phyloP scores from a whole-genome alignment of 2,329 filamentous ascomycete genomes.

The Neurospora sp. region DNA sequence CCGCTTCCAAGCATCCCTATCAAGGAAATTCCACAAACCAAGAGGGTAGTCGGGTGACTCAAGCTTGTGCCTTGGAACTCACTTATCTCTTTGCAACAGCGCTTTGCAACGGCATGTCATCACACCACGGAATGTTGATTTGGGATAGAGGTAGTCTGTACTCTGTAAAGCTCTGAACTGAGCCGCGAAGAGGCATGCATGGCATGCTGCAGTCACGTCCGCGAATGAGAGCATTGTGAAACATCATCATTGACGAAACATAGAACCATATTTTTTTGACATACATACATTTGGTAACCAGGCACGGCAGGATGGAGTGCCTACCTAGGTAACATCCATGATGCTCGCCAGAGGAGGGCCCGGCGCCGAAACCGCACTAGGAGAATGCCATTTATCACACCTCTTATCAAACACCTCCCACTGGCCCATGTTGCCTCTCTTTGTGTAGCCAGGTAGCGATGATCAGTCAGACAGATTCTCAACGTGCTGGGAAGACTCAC shows the following conservation, averaged over 20 bases:
- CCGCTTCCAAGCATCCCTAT: background rate
- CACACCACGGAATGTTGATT: background rate
- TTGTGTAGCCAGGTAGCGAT: background rate
- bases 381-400: background rate
- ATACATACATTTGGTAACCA: background rate
- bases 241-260: background rate
- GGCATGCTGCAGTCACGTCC: background rate
- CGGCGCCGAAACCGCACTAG: background rate
- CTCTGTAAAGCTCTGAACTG: background rate
- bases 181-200: background rate
- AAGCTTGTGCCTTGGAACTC: background rate
- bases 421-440: background rate
- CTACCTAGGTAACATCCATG: background rate
- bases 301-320: background rate
- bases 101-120: background rate
- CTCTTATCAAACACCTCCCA: background rate
- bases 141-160: background rate
- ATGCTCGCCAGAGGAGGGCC: background rate
- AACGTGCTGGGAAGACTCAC: background rate
- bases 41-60: background rate
- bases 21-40: background rate
- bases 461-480: background rate
- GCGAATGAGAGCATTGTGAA: background rate
- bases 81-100: background rate
- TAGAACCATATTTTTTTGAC: background rate